These are phyloP conservation scores for Sphaerosporella brunnea DNA, from an alignment of 495 filamentous ascomycete genomes.

Conservation along the genomic window DNA sequence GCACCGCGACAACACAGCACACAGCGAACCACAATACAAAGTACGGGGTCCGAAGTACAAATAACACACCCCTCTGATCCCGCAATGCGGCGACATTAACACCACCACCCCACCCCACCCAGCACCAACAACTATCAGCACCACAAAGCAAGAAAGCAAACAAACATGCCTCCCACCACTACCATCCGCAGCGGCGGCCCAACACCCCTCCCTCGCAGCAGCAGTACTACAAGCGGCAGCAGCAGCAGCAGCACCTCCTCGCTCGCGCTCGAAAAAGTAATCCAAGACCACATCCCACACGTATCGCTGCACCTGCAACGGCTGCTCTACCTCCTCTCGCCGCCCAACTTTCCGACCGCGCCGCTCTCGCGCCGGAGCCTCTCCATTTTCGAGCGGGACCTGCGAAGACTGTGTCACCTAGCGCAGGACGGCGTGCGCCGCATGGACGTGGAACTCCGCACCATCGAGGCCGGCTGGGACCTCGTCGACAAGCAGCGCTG, in stretches of 20 bases:
- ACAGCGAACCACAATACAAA: too few relatives aligned
- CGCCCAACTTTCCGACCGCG: neutral
- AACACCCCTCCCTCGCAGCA: too few relatives aligned
- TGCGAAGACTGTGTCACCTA: slow-evolving; percentile 13
- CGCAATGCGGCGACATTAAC: too few relatives aligned
- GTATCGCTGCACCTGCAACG: slow-evolving; percentile 14
- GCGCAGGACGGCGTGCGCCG: slow-evolving; percentile 18
- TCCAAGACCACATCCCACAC: slow-evolving; percentile 20
- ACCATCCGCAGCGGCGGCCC: too few relatives aligned
- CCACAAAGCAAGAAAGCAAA: too few relatives aligned
- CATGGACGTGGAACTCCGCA: slow-evolving; percentile 19
- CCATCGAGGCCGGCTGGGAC: slow-evolving; percentile 17
- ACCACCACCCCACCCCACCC: too few relatives aligned
- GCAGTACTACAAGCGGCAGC: too few relatives aligned
- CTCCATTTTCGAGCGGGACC: slow-evolving; percentile 11
- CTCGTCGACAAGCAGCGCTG: slow-evolving; percentile 17
- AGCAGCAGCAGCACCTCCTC: neutral
- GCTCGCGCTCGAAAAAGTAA: slow-evolving; percentile 19
- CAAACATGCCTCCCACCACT: too few relatives aligned
- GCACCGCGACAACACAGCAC: too few relatives aligned
- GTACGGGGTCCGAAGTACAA: too few relatives aligned
- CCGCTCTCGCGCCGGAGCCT: neutral
- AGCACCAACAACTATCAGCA: too few relatives aligned
- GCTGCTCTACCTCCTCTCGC: slow-evolving; percentile 8
- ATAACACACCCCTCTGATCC: too few relatives aligned